Base-by-base conservation (phyloP, 2,329 filamentous ascomycete species). In the Colletotrichum sp. region DNA sequence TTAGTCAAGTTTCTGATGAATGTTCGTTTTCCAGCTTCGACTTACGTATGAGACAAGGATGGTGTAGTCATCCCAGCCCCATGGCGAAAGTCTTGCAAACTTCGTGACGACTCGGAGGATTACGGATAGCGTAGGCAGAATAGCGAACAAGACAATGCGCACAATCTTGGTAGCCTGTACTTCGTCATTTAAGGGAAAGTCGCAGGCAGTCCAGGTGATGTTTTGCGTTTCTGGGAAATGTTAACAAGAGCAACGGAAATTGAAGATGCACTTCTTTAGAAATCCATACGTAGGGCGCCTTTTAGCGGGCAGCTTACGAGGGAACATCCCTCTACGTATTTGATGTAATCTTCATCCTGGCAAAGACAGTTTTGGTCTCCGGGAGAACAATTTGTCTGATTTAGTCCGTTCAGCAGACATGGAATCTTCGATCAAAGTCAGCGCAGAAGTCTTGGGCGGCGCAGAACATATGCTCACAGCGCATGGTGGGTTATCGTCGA, bases 291-390 rank as follows among this genome's bases (percentile, higher is more conserved):
- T 2, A 75, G 28, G 8, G 74, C 70, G 28, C 68, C 30, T 21
- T 60, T 73, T 5, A 73, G 59, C 18, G 70, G 57, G 57, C 74
- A 75, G 43, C 59, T 68, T 65, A 15, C 6, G 16, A 69, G 7
- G 4, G 60, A 12, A n/a, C 74, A 75, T 6, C 18, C 12, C 24
- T 75, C n/a, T 9, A 69, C 28, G 6, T 18, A n/a, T 13, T 48
- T 48, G 57, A 75, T 67, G 7, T 65, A 75, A 3, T 9, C 43
- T 4, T 39, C 43, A 15, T 73, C 64, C 26, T 48, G 57, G 18
- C 73, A 75, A n/a, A 75, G 21, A 32, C 73, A 75, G 59, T 13
- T 34, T 16, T 75, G 70, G 6, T 75, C 26, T 13, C 55, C 59
- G 7, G 59, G 21, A 8, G 43, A 48, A 24, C 73, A 75, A 3